A percentile compares a stretch with the other conserved stretches of the same genome.
phyloP scores from a whole-genome alignment of 192 early-diverging fungal genomes.

The Jimgerdemannia lactiflua region DNA sequence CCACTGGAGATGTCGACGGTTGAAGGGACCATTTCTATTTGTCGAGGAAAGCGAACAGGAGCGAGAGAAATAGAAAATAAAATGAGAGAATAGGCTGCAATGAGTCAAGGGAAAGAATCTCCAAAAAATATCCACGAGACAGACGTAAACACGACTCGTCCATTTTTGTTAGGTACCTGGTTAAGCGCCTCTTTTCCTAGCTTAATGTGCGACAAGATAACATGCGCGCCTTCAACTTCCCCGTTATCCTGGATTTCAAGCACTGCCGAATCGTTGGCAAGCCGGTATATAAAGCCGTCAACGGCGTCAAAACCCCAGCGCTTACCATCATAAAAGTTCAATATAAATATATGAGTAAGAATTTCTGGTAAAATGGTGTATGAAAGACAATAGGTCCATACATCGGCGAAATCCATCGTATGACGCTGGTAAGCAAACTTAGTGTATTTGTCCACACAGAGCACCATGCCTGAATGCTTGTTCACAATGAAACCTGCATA shows the following conservation, averaged over 20 bases:
- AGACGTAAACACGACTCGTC: background rate
- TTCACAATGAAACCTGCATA: background rate
- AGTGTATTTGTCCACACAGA: background rate
- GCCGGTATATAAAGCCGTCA: background rate
- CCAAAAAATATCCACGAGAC: background rate
- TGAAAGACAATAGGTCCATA: background rate
- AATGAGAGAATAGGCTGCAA: no score
- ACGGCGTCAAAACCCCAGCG: background rate
- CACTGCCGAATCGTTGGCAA: background rate
- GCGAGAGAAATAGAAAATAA: no score
- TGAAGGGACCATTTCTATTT: no score
- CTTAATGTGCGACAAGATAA: constrained; percentile 2
- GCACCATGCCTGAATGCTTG: background rate
- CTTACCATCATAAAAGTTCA: background rate
- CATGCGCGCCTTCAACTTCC: background rate
- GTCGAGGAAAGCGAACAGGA: no score
- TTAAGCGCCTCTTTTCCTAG: background rate
- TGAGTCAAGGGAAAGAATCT: background rate
- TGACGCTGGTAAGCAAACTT: background rate
- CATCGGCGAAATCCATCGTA: background rate
- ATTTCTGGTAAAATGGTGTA: background rate
- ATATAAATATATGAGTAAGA: background rate
- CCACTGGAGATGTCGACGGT: no score
- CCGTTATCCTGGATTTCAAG: constrained; percentile 1
- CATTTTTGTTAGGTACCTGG: background rate